These are phyloP conservation scores for Phaseolus lunatus DNA, from an alignment of 306 rosid species.

Conservation along the genomic window DNA sequence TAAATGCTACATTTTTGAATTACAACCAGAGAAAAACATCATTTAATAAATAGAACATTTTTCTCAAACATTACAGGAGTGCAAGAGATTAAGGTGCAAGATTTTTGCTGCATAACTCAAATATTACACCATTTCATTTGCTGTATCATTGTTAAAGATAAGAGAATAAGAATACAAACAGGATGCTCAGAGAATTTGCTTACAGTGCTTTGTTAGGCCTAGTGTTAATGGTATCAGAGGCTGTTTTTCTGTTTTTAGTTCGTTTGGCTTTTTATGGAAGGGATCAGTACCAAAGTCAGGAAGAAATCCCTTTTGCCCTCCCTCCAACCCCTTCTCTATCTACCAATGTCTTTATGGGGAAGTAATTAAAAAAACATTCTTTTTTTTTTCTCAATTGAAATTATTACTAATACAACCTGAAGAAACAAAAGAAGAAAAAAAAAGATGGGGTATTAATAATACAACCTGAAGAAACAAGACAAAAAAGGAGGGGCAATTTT, in stretches of 20 bases:
- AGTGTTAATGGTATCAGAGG: slow-evolving; percentile 28
- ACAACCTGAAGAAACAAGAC: slow-evolving; percentile 27
- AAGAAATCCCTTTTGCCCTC: slow-evolving; percentile 47
- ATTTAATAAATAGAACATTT: background rate
- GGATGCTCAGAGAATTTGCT: slow-evolving; percentile 25
- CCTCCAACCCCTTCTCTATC: slow-evolving; percentile 17
- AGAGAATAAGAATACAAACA: background rate
- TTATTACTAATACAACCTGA: slow-evolving; percentile 48
- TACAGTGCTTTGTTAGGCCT: background rate
- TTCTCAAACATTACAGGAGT: background rate
- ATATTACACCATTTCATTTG: slow-evolving; percentile 16
- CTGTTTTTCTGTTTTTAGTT: slow-evolving; percentile 53
- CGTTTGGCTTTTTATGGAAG: slow-evolving; percentile 58
- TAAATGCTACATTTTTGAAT: background rate
- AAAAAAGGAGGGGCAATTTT: background rate
- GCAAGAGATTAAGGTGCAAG: slow-evolving; percentile 1
- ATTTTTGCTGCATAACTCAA: slow-evolving; percentile 1
- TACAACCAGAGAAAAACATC: background rate
- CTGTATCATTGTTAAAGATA: slow-evolving; percentile 13
- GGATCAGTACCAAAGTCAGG: slow-evolving; percentile 54
- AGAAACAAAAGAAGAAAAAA: slow-evolving; percentile 8
- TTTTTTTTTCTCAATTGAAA: slow-evolving; percentile 39
- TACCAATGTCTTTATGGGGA: background rate
- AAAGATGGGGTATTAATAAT: slow-evolving; percentile 27
- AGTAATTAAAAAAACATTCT: slow-evolving; percentile 35